Conservation (phyloP, 257 asterid species). For the Coffea canephora region DNA sequence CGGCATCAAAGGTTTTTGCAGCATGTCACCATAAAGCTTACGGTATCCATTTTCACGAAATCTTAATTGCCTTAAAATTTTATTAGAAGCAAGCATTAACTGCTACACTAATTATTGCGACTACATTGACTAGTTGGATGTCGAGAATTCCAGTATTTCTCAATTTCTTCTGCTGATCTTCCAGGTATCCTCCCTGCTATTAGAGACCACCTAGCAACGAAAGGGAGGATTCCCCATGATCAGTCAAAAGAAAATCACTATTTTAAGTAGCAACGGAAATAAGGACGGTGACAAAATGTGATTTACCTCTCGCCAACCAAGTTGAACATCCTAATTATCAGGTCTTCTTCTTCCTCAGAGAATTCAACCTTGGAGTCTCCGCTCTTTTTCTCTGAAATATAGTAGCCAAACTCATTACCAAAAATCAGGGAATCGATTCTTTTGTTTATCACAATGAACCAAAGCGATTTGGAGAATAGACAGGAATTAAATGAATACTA, state of each 20-base stretch:
- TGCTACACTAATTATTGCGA: not conserved
- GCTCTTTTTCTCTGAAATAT: conserved; percentile 11
- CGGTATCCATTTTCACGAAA: not conserved
- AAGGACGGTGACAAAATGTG: no score
- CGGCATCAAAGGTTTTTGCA: not conserved
- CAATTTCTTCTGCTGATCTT: conserved; percentile 13
- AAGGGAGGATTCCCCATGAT: not conserved
- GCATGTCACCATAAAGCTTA: not conserved
- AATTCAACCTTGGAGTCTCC: conserved; percentile 5
- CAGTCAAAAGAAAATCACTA: not conserved
- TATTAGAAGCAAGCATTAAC: not conserved
- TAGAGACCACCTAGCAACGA: conserved; percentile 6
- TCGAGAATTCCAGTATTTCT: conserved; percentile 18
- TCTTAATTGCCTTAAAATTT: not conserved
- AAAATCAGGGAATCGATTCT: not conserved
- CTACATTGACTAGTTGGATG: conserved; percentile 8
- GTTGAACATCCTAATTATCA: conserved; percentile 23
- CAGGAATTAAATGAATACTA: not conserved
- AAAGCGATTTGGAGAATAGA: not conserved
- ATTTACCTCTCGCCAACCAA: conserved; percentile 21
- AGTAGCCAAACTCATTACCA: not conserved
- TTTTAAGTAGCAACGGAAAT: not conserved
- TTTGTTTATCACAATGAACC: not conserved
- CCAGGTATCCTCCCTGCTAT: conserved; percentile 14
- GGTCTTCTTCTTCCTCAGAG: conserved; percentile 13